Base-by-base conservation (phyloP, 2,329 filamentous ascomycete genomes). In the Sclerotinia minor region DNA sequence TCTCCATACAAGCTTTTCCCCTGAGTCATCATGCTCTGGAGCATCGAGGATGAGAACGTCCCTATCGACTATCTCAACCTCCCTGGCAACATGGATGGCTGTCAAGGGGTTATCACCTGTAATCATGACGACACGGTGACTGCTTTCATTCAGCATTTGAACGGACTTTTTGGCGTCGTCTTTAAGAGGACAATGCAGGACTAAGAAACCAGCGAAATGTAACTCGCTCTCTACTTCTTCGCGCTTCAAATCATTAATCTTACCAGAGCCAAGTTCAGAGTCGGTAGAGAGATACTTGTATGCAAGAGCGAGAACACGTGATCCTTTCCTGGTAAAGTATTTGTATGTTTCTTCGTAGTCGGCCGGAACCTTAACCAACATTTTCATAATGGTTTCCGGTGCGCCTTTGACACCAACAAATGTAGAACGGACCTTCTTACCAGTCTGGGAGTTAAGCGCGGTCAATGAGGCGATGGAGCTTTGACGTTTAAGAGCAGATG, bases 341-440 rank as follows among this genome's bases (percentile, higher is more conserved):
- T 98, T 99, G 86, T 89, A 99, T 0, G 95, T 99, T 80, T 98
- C 95, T 78, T 99, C 95, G 76, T 99, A 99, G 77, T 96, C 88
- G 1, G 87, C 84, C 9, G 95, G 95, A 13, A 92, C 86, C 45
- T 89, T 85, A 47, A 92, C 85, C 70, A 99, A 84, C 91, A 97
- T 97, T 77, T 91, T 94, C 79, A 92, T 89, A 75, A 99, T 97
- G 0, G 95, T 99, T 81, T 99, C 95, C 0, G 95, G 95, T 9
- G 95, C 95, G 77, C 95, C 95, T 82, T 99, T 99, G 72, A 98
- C 95, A 78, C 89, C 92, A 66, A 93, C 94, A 77, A 99, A 97
- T 0, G 95, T 97, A 71, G 91, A 90, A 77, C 88, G 92, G 69
- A 89, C 82, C 80, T 90, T 94, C 78, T 89, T 89, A 24, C 90